Base-by-base conservation (phyloP, 805 yeast species). In the Ogataea siamensis region DNA sequence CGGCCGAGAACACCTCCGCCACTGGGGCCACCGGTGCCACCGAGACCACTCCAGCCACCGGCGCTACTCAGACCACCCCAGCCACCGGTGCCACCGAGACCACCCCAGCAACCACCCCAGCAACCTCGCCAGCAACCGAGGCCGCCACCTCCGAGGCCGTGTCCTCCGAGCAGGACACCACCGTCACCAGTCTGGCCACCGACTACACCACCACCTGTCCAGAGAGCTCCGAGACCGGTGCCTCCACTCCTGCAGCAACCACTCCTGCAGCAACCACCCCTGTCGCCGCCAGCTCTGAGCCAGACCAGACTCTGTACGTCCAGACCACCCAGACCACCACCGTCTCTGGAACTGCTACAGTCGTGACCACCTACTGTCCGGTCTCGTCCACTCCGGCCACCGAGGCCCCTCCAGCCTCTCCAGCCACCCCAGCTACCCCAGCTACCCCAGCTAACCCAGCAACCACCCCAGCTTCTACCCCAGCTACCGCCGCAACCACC, bases 331-430 rank as follows among this genome's bases (percentile, higher is more conserved):
- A 40, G 25, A 44, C 43, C n/a, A 39, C 47, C 22, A 40, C 47
- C 32, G 23, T 45, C 9, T 18, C 32, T 28, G 49, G 51, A 28
- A 32, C 28, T 8, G 34, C 36, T 23, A 51, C 55, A 34, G 46
- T 37, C 12, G 47, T 38, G 50, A 49, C 53, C 39, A 52, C 54
- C 36, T 50, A 43, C 54, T 46, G 53, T 31, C 51, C 50, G 19
- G 5, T 32, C 23, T 22, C 26, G 33, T 7, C 20, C 18, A 14
- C 13, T 15, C 11, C 17, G 24, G 32, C 45, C 6, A 47, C 52
- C 20, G n/a, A n/a, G n/a, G 27, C 43, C 13, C 32, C 39, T 11
- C 8, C 37, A 2, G 30, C n/a, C n/a, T n/a, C n/a, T n/a, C n/a
- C 11, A 4, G n/a, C 37, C 15, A 23, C 34, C 29, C 9, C 46